phyloP scores from a whole-genome alignment of 352 stramenopile genomes.

The Achlya hypogyna region DNA sequence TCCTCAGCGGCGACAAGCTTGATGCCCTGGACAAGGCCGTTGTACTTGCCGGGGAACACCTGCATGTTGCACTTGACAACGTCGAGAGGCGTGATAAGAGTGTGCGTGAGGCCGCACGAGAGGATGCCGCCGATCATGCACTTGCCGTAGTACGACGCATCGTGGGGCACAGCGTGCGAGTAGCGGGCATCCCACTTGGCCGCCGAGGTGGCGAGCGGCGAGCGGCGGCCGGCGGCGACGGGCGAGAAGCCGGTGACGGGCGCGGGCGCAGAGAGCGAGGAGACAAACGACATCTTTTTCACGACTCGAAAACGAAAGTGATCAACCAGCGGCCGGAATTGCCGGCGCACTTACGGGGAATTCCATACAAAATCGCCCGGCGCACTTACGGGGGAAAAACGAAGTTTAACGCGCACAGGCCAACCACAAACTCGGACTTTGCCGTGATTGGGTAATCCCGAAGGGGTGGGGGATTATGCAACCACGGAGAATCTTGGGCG shows the following conservation, averaged over 20 bases:
- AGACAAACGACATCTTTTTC: constrained; percentile 17
- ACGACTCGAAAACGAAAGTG: constrained; percentile 21
- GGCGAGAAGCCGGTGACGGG: constrained; percentile 18
- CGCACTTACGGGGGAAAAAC: neutral
- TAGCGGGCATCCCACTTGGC: constrained; percentile 75
- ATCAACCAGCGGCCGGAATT: neutral
- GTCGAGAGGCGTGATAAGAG: constrained; percentile 87
- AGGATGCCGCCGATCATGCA: constrained; percentile 91
- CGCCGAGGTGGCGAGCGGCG: constrained; percentile 62
- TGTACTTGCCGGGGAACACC: constrained; percentile 84
- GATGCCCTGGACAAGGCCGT: constrained; percentile 60
- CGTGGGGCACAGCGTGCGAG: constrained; percentile 72
- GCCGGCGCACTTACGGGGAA: neutral
- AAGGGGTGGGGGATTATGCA: constrained; percentile 3
- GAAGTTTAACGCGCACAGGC: neutral
- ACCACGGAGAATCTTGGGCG: neutral
- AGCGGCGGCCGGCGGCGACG: constrained; percentile 33
- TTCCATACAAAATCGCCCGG: neutral
- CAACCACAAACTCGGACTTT: neutral
- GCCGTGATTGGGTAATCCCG: neutral
- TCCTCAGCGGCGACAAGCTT: constrained; percentile 84
- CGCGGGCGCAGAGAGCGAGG: constrained; percentile 11
- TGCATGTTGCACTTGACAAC: constrained; percentile 96
- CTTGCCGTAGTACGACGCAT: constrained; percentile 90
- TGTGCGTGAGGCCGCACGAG: constrained; percentile 90